These are phyloP conservation scores for Curvularia lunata DNA, from an alignment of 2,329 filamentous ascomycete genomes.

Conservation along the genomic window DNA sequence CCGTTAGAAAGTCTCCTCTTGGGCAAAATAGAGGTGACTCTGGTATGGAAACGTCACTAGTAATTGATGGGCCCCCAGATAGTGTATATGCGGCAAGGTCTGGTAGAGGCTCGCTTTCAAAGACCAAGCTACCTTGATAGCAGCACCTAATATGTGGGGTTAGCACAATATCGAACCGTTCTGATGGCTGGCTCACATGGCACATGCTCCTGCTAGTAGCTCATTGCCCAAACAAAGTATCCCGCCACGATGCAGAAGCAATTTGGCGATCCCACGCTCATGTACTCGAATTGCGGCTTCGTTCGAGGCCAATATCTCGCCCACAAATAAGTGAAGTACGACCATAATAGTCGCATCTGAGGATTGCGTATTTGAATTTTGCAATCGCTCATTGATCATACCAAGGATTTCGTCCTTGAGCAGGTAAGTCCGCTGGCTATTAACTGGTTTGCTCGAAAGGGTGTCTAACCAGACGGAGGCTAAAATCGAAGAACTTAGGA, in stretches of 20 bases:
- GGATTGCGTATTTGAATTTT: slow-evolving; percentile 10
- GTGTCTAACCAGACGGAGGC: slow-evolving; percentile 42
- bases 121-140: slow-evolving; percentile 38
- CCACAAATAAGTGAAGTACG: slow-evolving; percentile 39
- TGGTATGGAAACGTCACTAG: slow-evolving; percentile 25
- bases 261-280: slow-evolving; percentile 30
- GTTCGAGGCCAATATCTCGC: slow-evolving; percentile 42
- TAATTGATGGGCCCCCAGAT: background rate
- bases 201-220: slow-evolving; percentile 27
- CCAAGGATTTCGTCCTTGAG: slow-evolving; percentile 37
- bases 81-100: slow-evolving; percentile 27
- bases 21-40: slow-evolving; percentile 47
- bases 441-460: slow-evolving; percentile 26
- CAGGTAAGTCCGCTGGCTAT: slow-evolving; percentile 35
- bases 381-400: slow-evolving; percentile 37
- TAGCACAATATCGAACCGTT: slow-evolving; percentile 9
- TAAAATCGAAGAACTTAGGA: slow-evolving; percentile 35
- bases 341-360: slow-evolving; percentile 38
- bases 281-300: slow-evolving; percentile 36
- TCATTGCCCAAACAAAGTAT: slow-evolving; percentile 23
- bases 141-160: slow-evolving; percentile 21
- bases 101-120: slow-evolving; percentile 30
- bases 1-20: slow-evolving; percentile 26
- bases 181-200: slow-evolving; percentile 27
- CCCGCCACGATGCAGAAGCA: slow-evolving; percentile 35